Conservation (phyloP, 1,284 basidiomycete species). For the Ganoderma sinense region DNA sequence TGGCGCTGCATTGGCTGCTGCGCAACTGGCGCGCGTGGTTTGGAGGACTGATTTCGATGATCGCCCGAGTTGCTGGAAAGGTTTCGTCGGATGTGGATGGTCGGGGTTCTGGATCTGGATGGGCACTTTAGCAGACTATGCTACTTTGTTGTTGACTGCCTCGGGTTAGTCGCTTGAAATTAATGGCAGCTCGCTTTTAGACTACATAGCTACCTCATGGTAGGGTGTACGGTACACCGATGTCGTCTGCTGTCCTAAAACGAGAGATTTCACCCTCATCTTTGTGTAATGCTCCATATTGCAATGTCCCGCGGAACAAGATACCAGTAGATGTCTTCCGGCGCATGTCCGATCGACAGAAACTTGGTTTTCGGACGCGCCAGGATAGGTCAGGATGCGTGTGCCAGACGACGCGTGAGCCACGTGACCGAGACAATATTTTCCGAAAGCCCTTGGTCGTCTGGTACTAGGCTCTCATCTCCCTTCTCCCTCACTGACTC, state of each 20-base stretch:
- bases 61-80: constrained; percentile 90
- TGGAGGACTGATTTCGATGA: constrained; percentile 80
- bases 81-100: constrained; percentile 90
- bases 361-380: neutral
- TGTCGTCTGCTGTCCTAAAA: no score
- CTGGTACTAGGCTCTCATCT: neutral
- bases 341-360: neutral
- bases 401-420: constrained; percentile 19
- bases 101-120: constrained; percentile 91
- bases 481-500: neutral
- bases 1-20: constrained; percentile 76
- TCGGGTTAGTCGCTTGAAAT: constrained; percentile 7
- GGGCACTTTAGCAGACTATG: constrained; percentile 85
- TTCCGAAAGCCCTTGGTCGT: neutral
- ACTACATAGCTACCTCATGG: no score
- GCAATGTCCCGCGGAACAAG: neutral
- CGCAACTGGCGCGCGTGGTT: constrained; percentile 88
- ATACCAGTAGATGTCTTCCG: neutral
- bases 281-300: no score
- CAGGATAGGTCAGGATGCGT: constrained; percentile 1
- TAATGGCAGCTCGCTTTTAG: no score
- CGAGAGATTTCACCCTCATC: no score
- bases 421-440: constrained; percentile 30
- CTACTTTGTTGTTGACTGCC: constrained; percentile 37
- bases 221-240: no score